Evolutionary conservation across 2,329 filamentous ascomycete genomes (phyloP).

Genomic region (Plenodomus tracheiphilus): DNA sequence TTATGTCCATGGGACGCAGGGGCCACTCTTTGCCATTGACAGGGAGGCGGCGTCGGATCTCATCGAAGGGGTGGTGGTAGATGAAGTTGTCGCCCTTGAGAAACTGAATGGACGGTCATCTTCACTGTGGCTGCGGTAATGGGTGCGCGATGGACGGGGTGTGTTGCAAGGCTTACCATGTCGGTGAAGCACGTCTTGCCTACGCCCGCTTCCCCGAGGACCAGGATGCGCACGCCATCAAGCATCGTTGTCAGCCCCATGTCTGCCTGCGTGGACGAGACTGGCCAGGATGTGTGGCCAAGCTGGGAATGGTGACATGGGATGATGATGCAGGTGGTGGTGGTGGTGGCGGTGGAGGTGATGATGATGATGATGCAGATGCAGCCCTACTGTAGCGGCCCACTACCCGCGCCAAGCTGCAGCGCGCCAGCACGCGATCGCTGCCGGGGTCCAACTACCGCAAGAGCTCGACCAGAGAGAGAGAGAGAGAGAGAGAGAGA

Average conservation of each 20-base stretch:
- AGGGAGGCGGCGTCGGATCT: conserved; percentile 7
- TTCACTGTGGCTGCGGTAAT: not conserved
- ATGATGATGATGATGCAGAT: too few relatives aligned
- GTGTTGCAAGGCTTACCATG: conserved; percentile 14
- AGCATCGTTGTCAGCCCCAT: not conserved
- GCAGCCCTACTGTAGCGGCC: too few relatives aligned
- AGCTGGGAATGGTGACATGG: too few relatives aligned
- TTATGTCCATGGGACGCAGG: conserved; percentile 26
- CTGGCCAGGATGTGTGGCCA: too few relatives aligned
- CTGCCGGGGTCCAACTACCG: too few relatives aligned
- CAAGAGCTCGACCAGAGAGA: too few relatives aligned
- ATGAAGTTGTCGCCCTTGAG: conserved; percentile 11
- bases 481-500: too few relatives aligned
- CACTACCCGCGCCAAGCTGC: conserved; percentile 3
- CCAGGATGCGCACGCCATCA: conserved; percentile 6
- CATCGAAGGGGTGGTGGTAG: conserved; percentile 9
- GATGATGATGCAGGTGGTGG: too few relatives aligned
- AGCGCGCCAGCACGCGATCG: not conserved
- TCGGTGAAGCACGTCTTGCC: conserved; percentile 35
- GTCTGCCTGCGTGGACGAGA: not conserved
- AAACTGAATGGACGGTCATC: conserved; percentile 1
- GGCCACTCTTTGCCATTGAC: conserved; percentile 9
- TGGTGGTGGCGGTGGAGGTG: too few relatives aligned
- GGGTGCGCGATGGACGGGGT: not conserved
- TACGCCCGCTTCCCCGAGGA: conserved; percentile 26